Conservation (phyloP, 2,329 filamentous ascomycete genomes). For the Capronia epimyces region DNA sequence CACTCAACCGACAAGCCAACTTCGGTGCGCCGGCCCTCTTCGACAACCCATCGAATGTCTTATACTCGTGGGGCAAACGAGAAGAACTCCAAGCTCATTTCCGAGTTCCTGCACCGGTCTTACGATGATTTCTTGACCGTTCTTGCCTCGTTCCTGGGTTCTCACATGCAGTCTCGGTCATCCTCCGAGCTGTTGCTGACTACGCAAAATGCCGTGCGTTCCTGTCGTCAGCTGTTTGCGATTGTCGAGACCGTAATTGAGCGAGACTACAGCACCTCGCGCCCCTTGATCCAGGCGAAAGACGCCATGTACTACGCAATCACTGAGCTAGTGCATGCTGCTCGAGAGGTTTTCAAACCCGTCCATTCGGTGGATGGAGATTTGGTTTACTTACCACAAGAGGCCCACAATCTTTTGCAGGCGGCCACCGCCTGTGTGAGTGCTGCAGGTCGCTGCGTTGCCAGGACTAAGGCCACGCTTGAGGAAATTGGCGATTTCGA, state of each 20-base stretch:
- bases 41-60: slow-evolving; percentile 68
- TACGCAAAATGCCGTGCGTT: slow-evolving; percentile 75
- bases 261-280: slow-evolving; percentile 64
- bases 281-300: slow-evolving; percentile 63
- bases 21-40: slow-evolving; percentile 44
- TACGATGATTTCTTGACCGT: slow-evolving; percentile 88
- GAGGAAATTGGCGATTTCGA: slow-evolving; percentile 90
- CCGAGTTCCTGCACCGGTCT: slow-evolving; percentile 69
- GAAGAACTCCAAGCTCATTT: slow-evolving; percentile 68
- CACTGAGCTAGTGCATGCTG: slow-evolving; percentile 71
- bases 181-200: slow-evolving; percentile 74
- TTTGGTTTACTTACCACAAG: slow-evolving; percentile 72
- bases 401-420: slow-evolving; percentile 67
- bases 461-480: slow-evolving; percentile 76
- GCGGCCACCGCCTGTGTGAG: slow-evolving; percentile 85
- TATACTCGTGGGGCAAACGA: slow-evolving; percentile 60
- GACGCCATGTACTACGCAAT: slow-evolving; percentile 74
- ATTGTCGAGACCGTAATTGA: slow-evolving; percentile 78
- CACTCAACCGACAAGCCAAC: slow-evolving; percentile 22
- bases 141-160: slow-evolving; percentile 86
- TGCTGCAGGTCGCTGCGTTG: slow-evolving; percentile 83
- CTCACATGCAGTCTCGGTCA: slow-evolving; percentile 89
- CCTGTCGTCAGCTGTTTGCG: slow-evolving; percentile 70
- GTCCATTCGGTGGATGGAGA: slow-evolving; percentile 64
- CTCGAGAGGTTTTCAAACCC: slow-evolving; percentile 69